Percentiles rank a stretch among this genome's conserved stretches.
Evolutionary conservation across 2,329 filamentous ascomycete species (phyloP).

Genomic region (Fusarium sp.): DNA sequence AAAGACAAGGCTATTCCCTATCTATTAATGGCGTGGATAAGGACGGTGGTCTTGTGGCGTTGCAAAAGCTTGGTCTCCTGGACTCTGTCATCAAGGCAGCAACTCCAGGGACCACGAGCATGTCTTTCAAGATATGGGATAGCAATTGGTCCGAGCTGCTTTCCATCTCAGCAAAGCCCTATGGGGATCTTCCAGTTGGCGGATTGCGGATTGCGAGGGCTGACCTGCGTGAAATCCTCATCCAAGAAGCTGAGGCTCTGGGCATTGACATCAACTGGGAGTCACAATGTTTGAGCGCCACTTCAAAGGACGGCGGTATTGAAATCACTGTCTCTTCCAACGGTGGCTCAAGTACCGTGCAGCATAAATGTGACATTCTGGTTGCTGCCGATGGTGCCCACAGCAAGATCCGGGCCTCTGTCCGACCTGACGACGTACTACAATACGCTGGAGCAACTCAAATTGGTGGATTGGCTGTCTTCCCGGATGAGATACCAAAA

Average conservation of each 20-base stretch:
- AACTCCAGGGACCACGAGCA: background rate
- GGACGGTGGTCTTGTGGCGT: background rate
- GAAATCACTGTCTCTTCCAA: background rate
- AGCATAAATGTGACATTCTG: background rate
- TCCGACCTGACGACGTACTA: background rate
- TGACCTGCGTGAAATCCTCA: background rate
- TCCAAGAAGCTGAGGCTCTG: background rate
- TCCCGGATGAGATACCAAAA: background rate
- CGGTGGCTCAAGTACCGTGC: background rate
- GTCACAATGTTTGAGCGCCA: background rate
- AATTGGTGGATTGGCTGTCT: background rate
- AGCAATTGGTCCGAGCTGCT: background rate
- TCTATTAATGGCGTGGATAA: background rate
- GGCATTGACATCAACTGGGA: background rate
- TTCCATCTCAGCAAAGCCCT: background rate
- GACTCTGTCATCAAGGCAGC: background rate
- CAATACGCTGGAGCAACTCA: background rate
- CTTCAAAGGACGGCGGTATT: background rate
- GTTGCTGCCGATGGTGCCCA: background rate
- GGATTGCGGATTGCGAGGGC: background rate
- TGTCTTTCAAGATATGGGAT: conserved; percentile 2
- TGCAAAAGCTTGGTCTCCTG: background rate
- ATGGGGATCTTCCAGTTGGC: background rate
- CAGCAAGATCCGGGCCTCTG: background rate
- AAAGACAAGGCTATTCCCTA: background rate